phyloP scores from a whole-genome alignment of 805 yeast species.

The Kluyveromyces nonfermentans region DNA sequence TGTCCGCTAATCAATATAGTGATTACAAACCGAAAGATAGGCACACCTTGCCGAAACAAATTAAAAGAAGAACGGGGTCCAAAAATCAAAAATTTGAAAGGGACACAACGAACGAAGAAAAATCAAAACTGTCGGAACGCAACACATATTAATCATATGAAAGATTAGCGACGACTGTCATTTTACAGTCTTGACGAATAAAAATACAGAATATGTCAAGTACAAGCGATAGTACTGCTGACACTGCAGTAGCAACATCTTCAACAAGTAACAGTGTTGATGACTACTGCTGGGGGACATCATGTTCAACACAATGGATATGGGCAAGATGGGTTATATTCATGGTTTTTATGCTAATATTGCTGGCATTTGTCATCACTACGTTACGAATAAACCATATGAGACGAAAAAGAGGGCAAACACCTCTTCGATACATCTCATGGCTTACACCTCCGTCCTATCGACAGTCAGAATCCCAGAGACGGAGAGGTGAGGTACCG shows the following conservation, averaged over 20 bases:
- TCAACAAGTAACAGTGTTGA: constrained; percentile 1
- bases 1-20: background rate
- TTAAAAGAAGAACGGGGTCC: background rate
- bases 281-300: constrained; percentile 14
- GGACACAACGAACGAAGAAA: too few relatives aligned
- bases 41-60: background rate
- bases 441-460: constrained; percentile 87
- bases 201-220: too few relatives aligned
- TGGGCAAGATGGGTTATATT: constrained; percentile 58
- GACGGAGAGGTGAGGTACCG: constrained; percentile 9
- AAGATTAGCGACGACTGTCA: background rate
- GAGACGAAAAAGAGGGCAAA: constrained; percentile 35
- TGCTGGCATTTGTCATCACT: constrained; percentile 38
- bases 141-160: too few relatives aligned
- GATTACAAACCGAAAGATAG: background rate
- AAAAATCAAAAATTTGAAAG: background rate
- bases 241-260: background rate
- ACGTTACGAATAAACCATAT: constrained; percentile 48
- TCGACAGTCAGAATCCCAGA: constrained; percentile 50
- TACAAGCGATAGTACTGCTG: background rate
- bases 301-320: constrained; percentile 18
- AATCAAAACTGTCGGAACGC: too few relatives aligned
- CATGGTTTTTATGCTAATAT: constrained; percentile 45
- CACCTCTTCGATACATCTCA: constrained; percentile 65
- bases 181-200: too few relatives aligned